Percentiles rank a stretch among this genome's conserved stretches.
Conservation (phyloP, 805 yeast genomes). For the Teunomyces barrocoloradensis region DNA sequence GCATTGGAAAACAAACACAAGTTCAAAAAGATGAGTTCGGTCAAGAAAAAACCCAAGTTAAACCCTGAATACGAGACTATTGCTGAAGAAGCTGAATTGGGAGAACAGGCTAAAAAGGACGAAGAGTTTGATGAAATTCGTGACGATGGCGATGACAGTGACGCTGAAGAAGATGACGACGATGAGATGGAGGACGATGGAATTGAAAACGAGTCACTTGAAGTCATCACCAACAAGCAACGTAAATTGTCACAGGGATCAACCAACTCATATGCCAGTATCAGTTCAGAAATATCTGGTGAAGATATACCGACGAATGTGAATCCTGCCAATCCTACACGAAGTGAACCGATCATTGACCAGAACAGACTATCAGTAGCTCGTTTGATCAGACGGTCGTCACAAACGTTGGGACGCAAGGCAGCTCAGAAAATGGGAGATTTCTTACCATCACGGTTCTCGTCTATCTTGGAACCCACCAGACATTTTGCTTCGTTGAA, state of each 20-base stretch:
- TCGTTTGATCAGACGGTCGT: slow-evolving; percentile 70
- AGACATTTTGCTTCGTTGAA: slow-evolving; percentile 90
- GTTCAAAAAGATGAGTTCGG: slow-evolving; percentile 18
- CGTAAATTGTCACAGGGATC: slow-evolving; percentile 41
- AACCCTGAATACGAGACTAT: slow-evolving; percentile 24
- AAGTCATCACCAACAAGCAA: slow-evolving; percentile 26
- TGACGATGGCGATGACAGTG: slow-evolving; percentile 16
- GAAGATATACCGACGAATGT: slow-evolving; percentile 11
- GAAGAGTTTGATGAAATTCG: slow-evolving; percentile 13
- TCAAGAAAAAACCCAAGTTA: slow-evolving; percentile 8
- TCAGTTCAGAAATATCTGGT: slow-evolving; percentile 25
- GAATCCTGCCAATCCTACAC: slow-evolving; percentile 5
- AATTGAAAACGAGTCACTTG: slow-evolving; percentile 22
- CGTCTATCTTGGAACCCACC: slow-evolving; percentile 82
- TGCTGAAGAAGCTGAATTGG: slow-evolving; percentile 25
- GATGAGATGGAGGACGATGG: slow-evolving; percentile 27
- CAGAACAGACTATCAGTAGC: slow-evolving; percentile 70
- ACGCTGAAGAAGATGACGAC: slow-evolving; percentile 21
- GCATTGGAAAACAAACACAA: slow-evolving; percentile 38
- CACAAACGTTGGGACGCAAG: slow-evolving; percentile 71
- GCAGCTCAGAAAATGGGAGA: slow-evolving; percentile 90
- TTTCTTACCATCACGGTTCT: slow-evolving; percentile 75
- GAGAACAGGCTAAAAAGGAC: slow-evolving; percentile 8
- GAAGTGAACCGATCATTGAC: slow-evolving; percentile 66
- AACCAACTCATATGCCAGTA: slow-evolving; percentile 29